phyloP scores from a whole-genome alignment of 148 eudicot species.

The Silene uniflora region DNA sequence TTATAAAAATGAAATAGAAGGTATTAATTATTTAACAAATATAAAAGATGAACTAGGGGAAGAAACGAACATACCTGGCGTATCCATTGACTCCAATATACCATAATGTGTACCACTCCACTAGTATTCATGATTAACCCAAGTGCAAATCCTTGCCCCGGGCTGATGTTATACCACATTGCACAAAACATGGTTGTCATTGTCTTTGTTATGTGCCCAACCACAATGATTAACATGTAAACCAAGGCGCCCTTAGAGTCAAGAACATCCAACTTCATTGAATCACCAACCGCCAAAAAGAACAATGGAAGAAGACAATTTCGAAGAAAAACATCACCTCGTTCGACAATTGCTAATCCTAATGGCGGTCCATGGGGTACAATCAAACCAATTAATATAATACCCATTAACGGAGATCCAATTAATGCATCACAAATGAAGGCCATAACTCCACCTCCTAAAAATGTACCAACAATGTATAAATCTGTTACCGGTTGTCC shows the following conservation, averaged over 20 bases:
- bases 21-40: no score
- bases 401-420: conserved; percentile 20
- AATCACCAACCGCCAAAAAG: conserved; percentile 24
- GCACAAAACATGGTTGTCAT: conserved; percentile 8
- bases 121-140: conserved; percentile 22
- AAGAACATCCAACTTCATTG: background rate
- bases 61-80: conserved; percentile 15
- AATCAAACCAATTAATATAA: conserved; percentile 18
- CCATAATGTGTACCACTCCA: conserved; percentile 15
- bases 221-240: background rate
- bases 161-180: conserved; percentile 15
- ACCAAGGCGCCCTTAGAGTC: background rate
- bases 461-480: conserved; percentile 9
- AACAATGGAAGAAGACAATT: conserved; percentile 23
- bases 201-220: conserved; percentile 19
- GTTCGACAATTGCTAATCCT: conserved; percentile 17
- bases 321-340: conserved; percentile 12
- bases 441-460: conserved; percentile 15
- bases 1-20: no score
- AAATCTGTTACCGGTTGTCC: conserved; percentile 22
- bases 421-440: conserved; percentile 9
- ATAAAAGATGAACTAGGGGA: no score
- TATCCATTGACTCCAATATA: conserved; percentile 7
- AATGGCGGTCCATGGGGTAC: conserved; percentile 30
- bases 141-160: conserved; percentile 20